A percentile compares a stretch with the other conserved stretches of the same genome.
Conservation (phyloP, 768 basidiomycete species). For the Mycena latifolia region DNA sequence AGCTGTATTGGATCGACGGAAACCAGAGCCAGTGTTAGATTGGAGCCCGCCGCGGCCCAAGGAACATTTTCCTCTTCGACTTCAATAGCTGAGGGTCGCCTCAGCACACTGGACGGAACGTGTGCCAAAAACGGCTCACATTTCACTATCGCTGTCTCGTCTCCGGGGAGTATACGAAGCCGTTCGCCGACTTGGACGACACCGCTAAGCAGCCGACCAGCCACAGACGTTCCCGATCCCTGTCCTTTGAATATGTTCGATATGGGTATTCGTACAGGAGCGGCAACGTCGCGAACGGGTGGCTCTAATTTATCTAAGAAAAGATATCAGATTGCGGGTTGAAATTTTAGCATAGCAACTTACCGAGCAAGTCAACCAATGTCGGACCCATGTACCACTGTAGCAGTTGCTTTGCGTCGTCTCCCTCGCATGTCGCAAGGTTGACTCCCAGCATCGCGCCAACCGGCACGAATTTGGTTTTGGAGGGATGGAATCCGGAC, state of each 20-base stretch:
- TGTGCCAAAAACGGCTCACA: conserved; percentile 54
- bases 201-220: conserved; percentile 89
- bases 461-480: conserved; percentile 89
- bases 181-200: conserved; percentile 94
- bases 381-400: conserved; percentile 92
- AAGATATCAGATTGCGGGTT: conserved; percentile 4
- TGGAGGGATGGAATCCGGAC: conserved; percentile 86
- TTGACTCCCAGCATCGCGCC: conserved; percentile 94
- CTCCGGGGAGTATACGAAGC: conserved; percentile 89
- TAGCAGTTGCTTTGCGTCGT: conserved; percentile 60
- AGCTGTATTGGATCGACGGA: conserved; percentile 90
- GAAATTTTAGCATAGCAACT: conserved; percentile 7
- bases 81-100: conserved; percentile 77
- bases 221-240: conserved; percentile 80
- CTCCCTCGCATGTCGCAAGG: conserved; percentile 64
- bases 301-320: conserved; percentile 82
- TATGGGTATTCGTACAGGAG: conserved; percentile 88
- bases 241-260: conserved; percentile 96
- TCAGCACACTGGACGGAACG: conserved; percentile 1
- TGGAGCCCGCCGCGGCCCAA: conserved; percentile 93
- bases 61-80: conserved; percentile 80
- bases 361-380: conserved; percentile 87
- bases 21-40: conserved; percentile 87
- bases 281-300: conserved; percentile 79
- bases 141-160: conserved; percentile 87